phyloP scores from a whole-genome alignment of 208 protist species.

The Crithidia thermophila region DNA sequence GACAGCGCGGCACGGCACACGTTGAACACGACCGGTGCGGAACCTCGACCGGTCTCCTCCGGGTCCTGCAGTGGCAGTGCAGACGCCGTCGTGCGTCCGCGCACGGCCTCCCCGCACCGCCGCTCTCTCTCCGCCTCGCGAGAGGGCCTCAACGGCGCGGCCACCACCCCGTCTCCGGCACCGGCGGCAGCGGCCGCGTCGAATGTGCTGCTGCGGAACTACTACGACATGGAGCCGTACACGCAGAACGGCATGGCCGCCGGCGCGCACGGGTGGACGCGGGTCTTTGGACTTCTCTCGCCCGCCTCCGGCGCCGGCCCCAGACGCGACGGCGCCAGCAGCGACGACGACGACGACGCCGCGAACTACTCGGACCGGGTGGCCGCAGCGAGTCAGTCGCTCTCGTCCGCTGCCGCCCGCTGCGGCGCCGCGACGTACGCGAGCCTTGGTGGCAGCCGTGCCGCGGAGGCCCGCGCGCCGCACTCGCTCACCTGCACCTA shows the following conservation, averaged over 20 bases:
- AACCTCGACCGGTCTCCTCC: too few relatives aligned
- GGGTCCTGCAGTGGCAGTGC: too few relatives aligned
- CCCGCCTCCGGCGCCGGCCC: background rate
- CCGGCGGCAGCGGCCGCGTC: background rate
- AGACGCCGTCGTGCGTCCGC: too few relatives aligned
- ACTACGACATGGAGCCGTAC: constrained; percentile 33
- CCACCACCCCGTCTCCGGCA: background rate
- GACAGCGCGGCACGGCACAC: too few relatives aligned
- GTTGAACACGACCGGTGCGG: too few relatives aligned
- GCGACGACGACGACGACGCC: background rate
- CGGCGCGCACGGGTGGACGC: constrained; percentile 48
- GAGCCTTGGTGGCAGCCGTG: background rate
- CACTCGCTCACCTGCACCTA: constrained; percentile 27
- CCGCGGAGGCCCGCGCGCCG: background rate
- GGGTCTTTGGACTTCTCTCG: constrained; percentile 40
- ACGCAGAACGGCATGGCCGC: constrained; percentile 29
- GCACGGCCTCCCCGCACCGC: too few relatives aligned
- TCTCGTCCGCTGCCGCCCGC: background rate
- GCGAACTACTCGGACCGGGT: background rate
- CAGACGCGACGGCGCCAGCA: background rate
- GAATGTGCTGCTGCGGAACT: constrained; percentile 10
- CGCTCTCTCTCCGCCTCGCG: background rate
- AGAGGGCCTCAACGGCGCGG: background rate
- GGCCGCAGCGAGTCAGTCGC: constrained; percentile 6
- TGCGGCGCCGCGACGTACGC: background rate